A percentile compares a stretch with the other conserved stretches of the same genome.
These are phyloP conservation scores for Talaromyces verruculosus DNA, from an alignment of 2,329 filamentous ascomycete species.

Conservation along the genomic window DNA sequence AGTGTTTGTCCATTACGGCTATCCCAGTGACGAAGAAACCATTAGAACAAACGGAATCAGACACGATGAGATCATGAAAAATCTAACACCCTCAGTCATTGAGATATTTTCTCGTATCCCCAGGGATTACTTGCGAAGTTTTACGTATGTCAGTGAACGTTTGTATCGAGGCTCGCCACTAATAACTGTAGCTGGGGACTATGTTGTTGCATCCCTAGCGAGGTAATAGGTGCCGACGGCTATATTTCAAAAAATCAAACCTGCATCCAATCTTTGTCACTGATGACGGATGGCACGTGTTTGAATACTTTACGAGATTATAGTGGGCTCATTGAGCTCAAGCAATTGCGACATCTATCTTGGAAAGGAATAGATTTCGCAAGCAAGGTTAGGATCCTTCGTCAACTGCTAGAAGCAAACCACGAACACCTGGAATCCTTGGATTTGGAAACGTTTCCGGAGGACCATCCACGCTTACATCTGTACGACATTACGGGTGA, in stretches of 20 bases:
- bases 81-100: neutral
- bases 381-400: neutral
- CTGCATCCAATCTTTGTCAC: neutral
- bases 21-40: neutral
- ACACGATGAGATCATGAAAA: neutral
- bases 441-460: neutral
- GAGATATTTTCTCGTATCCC: neutral
- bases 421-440: neutral
- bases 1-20: neutral
- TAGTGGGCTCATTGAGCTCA: neutral
- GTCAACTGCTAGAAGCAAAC: neutral
- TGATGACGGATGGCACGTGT: neutral
- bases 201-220: neutral
- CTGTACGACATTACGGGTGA: neutral
- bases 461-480: neutral
- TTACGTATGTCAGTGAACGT: neutral
- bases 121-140: neutral
- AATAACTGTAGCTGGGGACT: constrained; percentile 1
- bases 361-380: neutral
- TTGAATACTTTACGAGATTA: neutral
- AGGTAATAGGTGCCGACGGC: neutral
- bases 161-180: neutral
- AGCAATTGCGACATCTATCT: neutral
- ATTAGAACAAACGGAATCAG: neutral
- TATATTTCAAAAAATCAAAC: neutral